A percentile compares a stretch with the other conserved stretches of the same genome.
phyloP scores from a whole-genome alignment of 2,329 filamentous ascomycete genomes.

The Exophiala sp. region DNA sequence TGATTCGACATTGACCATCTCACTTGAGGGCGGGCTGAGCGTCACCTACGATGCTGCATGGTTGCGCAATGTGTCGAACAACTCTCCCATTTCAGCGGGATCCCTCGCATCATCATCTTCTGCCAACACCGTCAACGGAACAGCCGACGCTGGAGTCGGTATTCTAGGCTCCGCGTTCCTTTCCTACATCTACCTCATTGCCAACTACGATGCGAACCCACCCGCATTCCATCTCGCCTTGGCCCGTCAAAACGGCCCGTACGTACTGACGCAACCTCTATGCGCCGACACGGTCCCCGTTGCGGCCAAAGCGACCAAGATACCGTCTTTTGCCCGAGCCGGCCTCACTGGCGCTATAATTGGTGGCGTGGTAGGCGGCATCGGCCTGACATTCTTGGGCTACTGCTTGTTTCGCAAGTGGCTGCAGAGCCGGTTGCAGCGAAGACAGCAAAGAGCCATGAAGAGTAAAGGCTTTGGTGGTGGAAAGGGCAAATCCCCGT shows the following conservation, averaged over 20 bases:
- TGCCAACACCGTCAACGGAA: slow-evolving; percentile 25
- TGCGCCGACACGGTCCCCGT: slow-evolving; percentile 36
- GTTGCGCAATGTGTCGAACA: slow-evolving; percentile 33
- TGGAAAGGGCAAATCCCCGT: slow-evolving; percentile 6
- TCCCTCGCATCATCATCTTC: slow-evolving; percentile 24
- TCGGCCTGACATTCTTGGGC: slow-evolving; percentile 22
- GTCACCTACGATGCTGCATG: slow-evolving; percentile 37
- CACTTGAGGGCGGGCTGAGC: slow-evolving; percentile 37
- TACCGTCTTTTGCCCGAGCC: slow-evolving; percentile 16
- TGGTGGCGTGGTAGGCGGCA: slow-evolving; percentile 32
- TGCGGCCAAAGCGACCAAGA: slow-evolving; percentile 28
- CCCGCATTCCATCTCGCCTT: slow-evolving; percentile 38
- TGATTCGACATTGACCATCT: slow-evolving; percentile 38
- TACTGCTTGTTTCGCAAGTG: slow-evolving; percentile 19
- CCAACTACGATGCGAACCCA: slow-evolving; percentile 37
- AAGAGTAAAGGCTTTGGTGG: slow-evolving; percentile 3
- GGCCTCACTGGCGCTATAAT: slow-evolving; percentile 28
- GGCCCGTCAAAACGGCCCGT: slow-evolving; percentile 37
- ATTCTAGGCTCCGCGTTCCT: slow-evolving; percentile 40
- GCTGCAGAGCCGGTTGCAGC: slow-evolving; percentile 9
- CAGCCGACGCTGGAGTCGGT: slow-evolving; percentile 21
- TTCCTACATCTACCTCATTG: slow-evolving; percentile 41
- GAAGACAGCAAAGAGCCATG: slow-evolving; percentile 1
- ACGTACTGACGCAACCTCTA: slow-evolving; percentile 39
- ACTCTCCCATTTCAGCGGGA: slow-evolving; percentile 27